Evolutionary conservation across 1,284 basidiomycete genomes (phyloP), one percentile per base, ranked within the genome.

Genomic region (Sphaerobolus stellatus): DNA sequence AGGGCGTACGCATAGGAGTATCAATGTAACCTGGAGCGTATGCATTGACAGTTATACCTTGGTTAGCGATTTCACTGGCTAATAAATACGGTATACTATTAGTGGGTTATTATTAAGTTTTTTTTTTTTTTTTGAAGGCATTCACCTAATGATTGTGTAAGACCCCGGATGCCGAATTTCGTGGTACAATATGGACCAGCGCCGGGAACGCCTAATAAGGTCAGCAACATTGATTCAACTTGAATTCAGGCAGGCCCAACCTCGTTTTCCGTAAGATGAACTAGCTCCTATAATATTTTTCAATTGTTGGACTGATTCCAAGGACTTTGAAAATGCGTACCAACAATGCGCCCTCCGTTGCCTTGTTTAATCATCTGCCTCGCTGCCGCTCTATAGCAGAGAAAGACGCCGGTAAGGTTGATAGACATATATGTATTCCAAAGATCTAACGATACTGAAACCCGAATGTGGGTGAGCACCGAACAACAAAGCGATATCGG

Each of bases 31-130:
- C 64, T 2, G 70, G 70, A n/a, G 67, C 66, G 59, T 71, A 72
- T 18, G 66, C 62, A 45, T 72, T 72, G 24, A 68, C 68, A 5
- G 68, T 72, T 55, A 72, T 69, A 24, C 62, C 61, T 48, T 68
- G 49, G 22, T 44, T 51, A 2, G 67, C 72, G 16, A 72, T 59
- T 49, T 76, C 75, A 22, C 59, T 36, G 13, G 68, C 68, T 59
- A 60, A 51, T 24, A 43, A 11, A 43, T 43, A 22, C 4, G 6
- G 13, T 25, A 53, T 31, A 50, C 57, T 59, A 46, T 56, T 61
- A 20, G 2, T 18, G n/a, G 30, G 33, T 16, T 27, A 27, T 31
- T 38, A 52, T 14, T 28, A 22, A 8, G 18, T 7, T 38, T 22
- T 22, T 5, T n/a, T 31, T 18, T 41, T 14, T 25, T 25, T 13